Evolutionary conservation across 2,329 filamentous ascomycete genomes (phyloP).

Genomic region (Hypoxylon rubiginosum): DNA sequence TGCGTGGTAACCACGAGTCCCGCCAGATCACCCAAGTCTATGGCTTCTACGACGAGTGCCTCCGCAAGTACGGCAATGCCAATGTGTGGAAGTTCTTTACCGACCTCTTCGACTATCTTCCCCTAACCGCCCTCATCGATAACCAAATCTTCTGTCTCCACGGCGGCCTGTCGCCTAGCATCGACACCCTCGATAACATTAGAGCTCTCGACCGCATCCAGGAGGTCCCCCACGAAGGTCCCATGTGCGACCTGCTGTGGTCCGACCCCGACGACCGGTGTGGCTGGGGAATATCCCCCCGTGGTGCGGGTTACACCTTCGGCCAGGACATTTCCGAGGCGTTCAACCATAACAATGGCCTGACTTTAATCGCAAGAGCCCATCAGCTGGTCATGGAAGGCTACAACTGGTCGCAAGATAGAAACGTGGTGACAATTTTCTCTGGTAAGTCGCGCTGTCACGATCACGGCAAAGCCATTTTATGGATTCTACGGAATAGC

Average conservation of each 20-base stretch:
- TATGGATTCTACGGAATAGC: conserved; percentile 9
- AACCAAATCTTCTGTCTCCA: conserved; percentile 99
- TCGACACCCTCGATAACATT: conserved; percentile 96
- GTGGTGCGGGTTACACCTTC: conserved; percentile 95
- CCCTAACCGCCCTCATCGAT: conserved; percentile 96
- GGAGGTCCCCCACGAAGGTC: conserved; percentile 97
- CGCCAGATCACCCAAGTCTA: conserved; percentile 99
- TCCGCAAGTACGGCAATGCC: conserved; percentile 98
- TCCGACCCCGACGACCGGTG: conserved; percentile 97
- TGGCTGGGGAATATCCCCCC: conserved; percentile 95
- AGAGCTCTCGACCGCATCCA: conserved; percentile 95
- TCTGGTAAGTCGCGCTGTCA: conserved; percentile 72
- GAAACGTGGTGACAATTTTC: conserved; percentile 99
- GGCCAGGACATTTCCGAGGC: conserved; percentile 98
- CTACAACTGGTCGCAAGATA: conserved; percentile 99
- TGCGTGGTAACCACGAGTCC: conserved; percentile 98
- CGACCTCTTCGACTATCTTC: conserved; percentile 98
- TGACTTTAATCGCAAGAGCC: conserved; percentile 94
- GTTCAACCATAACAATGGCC: conserved; percentile 98
- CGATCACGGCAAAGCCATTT: background rate
- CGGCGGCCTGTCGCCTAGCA: conserved; percentile 95
- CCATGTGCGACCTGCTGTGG: conserved; percentile 98
- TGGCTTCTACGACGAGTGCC: conserved; percentile 98
- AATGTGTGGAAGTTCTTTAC: conserved; percentile 99
- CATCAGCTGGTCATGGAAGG: conserved; percentile 99